Base-by-base conservation (phyloP, 306 rosid genomes). In the Malus asiatica region DNA sequence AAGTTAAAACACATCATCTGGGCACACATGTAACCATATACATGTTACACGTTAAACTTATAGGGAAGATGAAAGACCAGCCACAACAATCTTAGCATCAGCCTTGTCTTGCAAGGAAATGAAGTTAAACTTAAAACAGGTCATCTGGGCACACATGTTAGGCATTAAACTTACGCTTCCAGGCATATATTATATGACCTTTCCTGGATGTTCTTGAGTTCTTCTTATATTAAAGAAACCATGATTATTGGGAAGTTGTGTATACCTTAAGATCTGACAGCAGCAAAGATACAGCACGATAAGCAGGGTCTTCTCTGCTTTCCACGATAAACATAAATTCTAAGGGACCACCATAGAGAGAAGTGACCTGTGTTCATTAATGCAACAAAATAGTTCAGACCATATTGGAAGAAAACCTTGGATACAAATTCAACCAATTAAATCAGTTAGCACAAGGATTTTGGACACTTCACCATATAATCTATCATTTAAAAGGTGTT, bases 281-380 rank as follows among this genome's bases (percentile, higher is more conserved):
- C 70, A 96, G 74, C 80, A 80, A 77, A 63, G 89, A 84, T 70
- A 83, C 90, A 66, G 88, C 82, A 73, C 25, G 78, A 84, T 90
- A 96, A 57, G 99, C 99, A 76, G 93, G 96, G 82, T 96, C 99
- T 63, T 92, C 97, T 10, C 74, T 82, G 81, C 97, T 93, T 87
- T 96, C 99, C 82, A 96, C 88, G 62, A 92, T 83, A 67, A 92
- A 93, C 73, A 92, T 87, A 75, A 90, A 96, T 81, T 96, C 99
- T 79, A 89, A 51, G 78, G 93, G 98, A 75, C 99, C 99, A 25
- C 99, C 99, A 75, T 96, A 96, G n/a, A 96, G 96, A 59, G 99
- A 96, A 30, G 99, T 93, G 66, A 96, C 79, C 99, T 96, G 91
- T 73, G 81, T 72, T 58, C 79, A 66, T 77, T 64, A 68, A 72